Evolutionary conservation across 805 yeast species (phyloP), one percentile per base, ranked within the genome.

Genomic region (Kluyveromyces wickerhamii): DNA sequence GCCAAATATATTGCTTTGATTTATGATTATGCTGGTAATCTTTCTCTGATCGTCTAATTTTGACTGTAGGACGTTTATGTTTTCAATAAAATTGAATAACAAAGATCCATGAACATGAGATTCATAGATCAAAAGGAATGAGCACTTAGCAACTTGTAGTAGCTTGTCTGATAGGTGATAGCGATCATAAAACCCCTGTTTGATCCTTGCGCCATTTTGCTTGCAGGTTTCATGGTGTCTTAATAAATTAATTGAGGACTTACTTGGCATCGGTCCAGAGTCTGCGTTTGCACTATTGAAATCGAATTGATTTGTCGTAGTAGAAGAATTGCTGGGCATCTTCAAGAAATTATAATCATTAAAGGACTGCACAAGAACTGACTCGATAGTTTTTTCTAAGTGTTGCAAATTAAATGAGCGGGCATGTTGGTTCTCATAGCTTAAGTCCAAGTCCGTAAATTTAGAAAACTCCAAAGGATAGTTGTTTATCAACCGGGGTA

Each of bases 281-380:
- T 15, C 16, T 6, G 23, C n/a, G 17, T 21, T 8, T 21, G 10
- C 27, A 7, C 17, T 7, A 12, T 30, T 19, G 15, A 30, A 30
- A 10, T 29, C 23, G 16, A 18, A 21, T 14, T 33, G 28, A 26
- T 22, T 26, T 4, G 26, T 21, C 10, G n/a, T 5, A 16, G 7
- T 23, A 8, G 17, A 14, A 11, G 13, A n/a, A 29, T 4, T 29
- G 9, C 30, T 23, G 3, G 52, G 37, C 57, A 56, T 53, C 22
- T 51, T 52, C 21, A 57, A 39, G 31, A 48, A 57, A 3, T 58
- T 51, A 3, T 55, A 40, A 36, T 57, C 61, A 34, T 57, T 57
- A 29, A 54, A 57, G 3, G 60, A 49, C 34, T 51, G 44, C 3
- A 57, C 52, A 11, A 54, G 35, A 8, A 57, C 54, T 17, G 54